Percentiles rank a stretch among this genome's conserved stretches.
Conservation (phyloP, 495 filamentous ascomycete genomes). For the Aspergillus asperescens region DNA sequence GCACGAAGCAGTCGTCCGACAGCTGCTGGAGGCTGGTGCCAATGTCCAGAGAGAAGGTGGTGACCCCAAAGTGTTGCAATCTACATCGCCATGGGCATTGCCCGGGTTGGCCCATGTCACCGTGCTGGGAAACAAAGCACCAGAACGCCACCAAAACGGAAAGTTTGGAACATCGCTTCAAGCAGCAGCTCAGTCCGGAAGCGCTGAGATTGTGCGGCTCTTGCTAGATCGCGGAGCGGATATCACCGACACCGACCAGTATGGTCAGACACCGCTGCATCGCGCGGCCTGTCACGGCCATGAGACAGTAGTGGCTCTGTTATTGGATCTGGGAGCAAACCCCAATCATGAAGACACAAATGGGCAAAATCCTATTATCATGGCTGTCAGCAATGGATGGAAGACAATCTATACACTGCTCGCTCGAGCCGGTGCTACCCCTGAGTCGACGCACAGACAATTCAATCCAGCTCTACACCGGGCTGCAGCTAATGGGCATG, state of each 20-base stretch:
- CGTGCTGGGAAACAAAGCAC: not conserved
- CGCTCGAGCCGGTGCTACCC: too few relatives aligned
- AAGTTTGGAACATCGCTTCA: not conserved
- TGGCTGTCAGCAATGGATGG: not conserved
- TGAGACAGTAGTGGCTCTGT: not conserved
- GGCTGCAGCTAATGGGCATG: too few relatives aligned
- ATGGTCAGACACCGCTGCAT: slow-evolving; percentile 14
- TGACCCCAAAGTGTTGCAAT: too few relatives aligned
- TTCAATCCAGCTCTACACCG: too few relatives aligned
- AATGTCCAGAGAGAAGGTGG: too few relatives aligned
- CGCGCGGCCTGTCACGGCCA: not conserved
- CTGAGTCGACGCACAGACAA: too few relatives aligned
- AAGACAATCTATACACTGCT: too few relatives aligned
- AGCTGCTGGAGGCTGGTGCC: not conserved
- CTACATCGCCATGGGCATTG: too few relatives aligned
- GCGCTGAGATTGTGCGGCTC: slow-evolving; percentile 12
- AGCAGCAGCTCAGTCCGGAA: not conserved
- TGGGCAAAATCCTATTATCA: not conserved
- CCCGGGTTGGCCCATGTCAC: too few relatives aligned
- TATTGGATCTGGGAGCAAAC: slow-evolving; percentile 3
- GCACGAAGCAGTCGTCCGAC: not conserved
- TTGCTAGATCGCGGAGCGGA: slow-evolving; percentile 22
- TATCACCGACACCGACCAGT: slow-evolving; percentile 9
- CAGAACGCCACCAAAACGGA: not conserved
- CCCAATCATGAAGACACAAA: not conserved